Base-by-base conservation (phyloP, 305 asterid species). In the Fraxinus angustifolia region DNA sequence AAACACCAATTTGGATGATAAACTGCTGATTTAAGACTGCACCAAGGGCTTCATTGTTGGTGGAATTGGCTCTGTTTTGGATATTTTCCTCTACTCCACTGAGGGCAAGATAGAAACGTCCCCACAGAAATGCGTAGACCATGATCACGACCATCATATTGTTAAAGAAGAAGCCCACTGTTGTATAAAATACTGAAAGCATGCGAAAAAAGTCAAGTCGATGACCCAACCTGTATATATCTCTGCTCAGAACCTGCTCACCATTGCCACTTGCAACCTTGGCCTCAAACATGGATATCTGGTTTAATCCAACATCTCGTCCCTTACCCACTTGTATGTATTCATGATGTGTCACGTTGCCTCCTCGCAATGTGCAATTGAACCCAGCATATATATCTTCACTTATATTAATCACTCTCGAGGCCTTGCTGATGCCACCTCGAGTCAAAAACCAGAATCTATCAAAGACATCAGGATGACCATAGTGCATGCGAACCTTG, bases 331-430 rank as follows among this genome's bases (percentile, higher is more conserved):
- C 99, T 85, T 95, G 99, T 77, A 95, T 91, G 87, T 95, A 95
- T 79, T 95, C 99, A 78, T 95, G 98, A 86, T 95, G 99, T 17
- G 99, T 92, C 83, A 95, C 97, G 48, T 91, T 95, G 83, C 99
- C 99, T 45, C 99, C 98, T 81, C 99, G 88, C 84, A 95, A 77
- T 2, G 99, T 95, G 88, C 97, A 91, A 79, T 93, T 95, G 86
- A 95, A 95, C 65, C 99, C 99, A n/a, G 97, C 99, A 84, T 48
- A 95, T 78, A 95, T 95, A 82, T 95, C 99, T 88, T 95, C 99
- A 72, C 99, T 95, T 28, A 95, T 95, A 78, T 95, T 95, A 21
- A 95, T 95, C 83, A 93, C 98, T 84, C 90, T 89, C 3, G 99
- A 95, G 73, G 99, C 99, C 87, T 95, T 95, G 91, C 99, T 95